phyloP scores from a whole-genome alignment of 495 filamentous ascomycete genomes.

The Letharia columbiana region DNA sequence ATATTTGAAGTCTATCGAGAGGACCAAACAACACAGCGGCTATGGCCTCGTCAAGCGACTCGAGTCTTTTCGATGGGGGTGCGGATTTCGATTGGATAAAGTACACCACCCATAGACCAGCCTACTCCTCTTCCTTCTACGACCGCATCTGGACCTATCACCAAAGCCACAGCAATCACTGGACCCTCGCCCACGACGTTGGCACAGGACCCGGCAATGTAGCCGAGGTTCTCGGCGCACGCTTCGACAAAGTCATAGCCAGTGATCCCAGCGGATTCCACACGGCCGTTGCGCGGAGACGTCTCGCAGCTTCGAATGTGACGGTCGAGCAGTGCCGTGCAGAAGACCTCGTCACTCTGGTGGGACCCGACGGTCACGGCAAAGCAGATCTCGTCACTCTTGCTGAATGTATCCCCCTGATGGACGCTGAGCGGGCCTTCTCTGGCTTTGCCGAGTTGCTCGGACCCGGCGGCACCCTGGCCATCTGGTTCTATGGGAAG shows the following conservation, averaged over 20 bases:
- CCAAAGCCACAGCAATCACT: constrained; percentile 5
- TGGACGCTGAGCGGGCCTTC: constrained; percentile 25
- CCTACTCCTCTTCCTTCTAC: constrained; percentile 21
- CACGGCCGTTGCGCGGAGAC: constrained; percentile 20
- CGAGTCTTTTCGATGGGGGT: constrained; percentile 8
- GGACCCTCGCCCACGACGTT: constrained; percentile 27
- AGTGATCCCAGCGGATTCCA: constrained; percentile 24
- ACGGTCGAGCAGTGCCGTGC: constrained; percentile 18
- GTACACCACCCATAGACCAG: constrained; percentile 22
- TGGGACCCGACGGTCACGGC: constrained; percentile 6
- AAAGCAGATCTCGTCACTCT: constrained; percentile 27
- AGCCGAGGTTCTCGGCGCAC: constrained; percentile 18
- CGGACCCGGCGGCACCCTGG: constrained; percentile 27
- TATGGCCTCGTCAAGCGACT: neutral
- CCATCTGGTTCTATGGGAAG: constrained; percentile 31
- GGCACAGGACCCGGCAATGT: constrained; percentile 29
- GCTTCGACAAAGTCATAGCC: constrained; percentile 26
- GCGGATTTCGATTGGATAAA: constrained; percentile 18
- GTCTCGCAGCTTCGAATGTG: constrained; percentile 14
- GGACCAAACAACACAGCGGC: neutral
- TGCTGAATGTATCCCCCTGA: constrained; percentile 27
- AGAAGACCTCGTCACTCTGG: constrained; percentile 22
- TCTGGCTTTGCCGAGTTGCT: constrained; percentile 23
- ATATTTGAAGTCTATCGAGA: neutral
- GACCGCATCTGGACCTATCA: constrained; percentile 23